A percentile compares a stretch with the other conserved stretches of the same genome.
These are phyloP conservation scores for Thozetella sp. DNA, from an alignment of 495 filamentous ascomycete genomes.

Conservation along the genomic window DNA sequence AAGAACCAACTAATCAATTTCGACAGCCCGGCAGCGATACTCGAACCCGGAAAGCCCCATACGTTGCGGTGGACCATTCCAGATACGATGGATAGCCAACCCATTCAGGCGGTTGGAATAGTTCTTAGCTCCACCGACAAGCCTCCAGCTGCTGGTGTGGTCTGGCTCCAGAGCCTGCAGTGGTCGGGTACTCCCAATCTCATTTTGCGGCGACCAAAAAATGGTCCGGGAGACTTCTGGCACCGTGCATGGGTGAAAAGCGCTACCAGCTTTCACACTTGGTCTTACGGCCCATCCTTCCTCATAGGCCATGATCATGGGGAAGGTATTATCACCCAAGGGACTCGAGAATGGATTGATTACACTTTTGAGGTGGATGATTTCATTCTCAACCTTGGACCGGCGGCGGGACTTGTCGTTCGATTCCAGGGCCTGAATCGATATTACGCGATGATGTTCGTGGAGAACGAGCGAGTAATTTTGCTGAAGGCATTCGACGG, in stretches of 20 bases:
- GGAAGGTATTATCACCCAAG: slow-evolving; percentile 24
- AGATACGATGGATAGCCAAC: slow-evolving; percentile 12
- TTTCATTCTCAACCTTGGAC: slow-evolving; percentile 18
- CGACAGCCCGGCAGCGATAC: neutral
- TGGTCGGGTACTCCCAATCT: slow-evolving; percentile 19
- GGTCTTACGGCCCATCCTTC: slow-evolving; percentile 11
- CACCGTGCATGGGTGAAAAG: slow-evolving; percentile 24
- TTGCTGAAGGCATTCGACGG: slow-evolving; percentile 21
- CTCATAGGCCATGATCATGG: slow-evolving; percentile 22
- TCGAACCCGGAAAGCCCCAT: neutral
- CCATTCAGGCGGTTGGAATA: slow-evolving; percentile 24
- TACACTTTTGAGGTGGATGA: slow-evolving; percentile 12
- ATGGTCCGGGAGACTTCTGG: slow-evolving; percentile 16
- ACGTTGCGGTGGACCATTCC: slow-evolving; percentile 19
- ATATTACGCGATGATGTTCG: slow-evolving; percentile 23
- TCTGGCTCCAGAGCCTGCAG: slow-evolving; percentile 19
- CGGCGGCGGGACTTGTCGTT: slow-evolving; percentile 15
- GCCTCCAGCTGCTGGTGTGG: slow-evolving; percentile 5
- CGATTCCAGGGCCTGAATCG: slow-evolving; percentile 24
- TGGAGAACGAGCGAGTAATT: neutral
- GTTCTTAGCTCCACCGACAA: neutral
- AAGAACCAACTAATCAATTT: slow-evolving; percentile 13
- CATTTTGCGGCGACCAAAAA: slow-evolving; percentile 3
- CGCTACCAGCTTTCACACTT: slow-evolving; percentile 14
- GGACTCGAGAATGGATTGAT: slow-evolving; percentile 30